Evolutionary conservation across 2,329 filamentous ascomycete genomes (phyloP), one percentile per base, ranked within the genome.

Genomic region (Ophiostoma populinum): DNA sequence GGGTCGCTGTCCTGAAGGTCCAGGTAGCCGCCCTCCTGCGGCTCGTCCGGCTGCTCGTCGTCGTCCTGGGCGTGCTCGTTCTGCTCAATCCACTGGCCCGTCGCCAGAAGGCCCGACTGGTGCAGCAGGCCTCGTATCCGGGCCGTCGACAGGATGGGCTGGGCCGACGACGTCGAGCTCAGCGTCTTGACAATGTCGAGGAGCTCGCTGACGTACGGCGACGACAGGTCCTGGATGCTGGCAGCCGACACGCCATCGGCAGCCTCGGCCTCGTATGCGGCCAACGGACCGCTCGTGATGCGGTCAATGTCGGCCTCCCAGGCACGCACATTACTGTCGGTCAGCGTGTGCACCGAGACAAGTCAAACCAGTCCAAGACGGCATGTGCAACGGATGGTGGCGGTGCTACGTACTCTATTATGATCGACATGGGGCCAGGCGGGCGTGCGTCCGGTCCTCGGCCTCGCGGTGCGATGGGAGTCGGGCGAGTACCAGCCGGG

Each of bases 171-270:
- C 2, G 72, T 72, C 4, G 76, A 71, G 15, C 80, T 86, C 11
- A 92, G 57, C 3, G 71, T 62, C 52, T 77, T 76, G 47, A 81
- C 70, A 36, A 85, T 68, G 38, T 58, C 60, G 44, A 85, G 67
- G 25, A 92, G 58, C 35, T 74, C 63, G 52, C 70, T 57, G 45
- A 76, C 57, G 34, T 70, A 58, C 18, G 66, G 62, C 15, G 63
- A 65, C 42, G 65, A 55, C 34, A 69, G 51, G 29, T 59, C 59
- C 34, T 56, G 56, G 26, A 58, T 48, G 25, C 49, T 50, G 34
- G 43, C 41, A 43, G 45, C 29, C 24, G 32, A 31, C 13, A 35
- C 37, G 17, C 24, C 15, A n/a, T 21, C 36, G 17, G 31, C 39
- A 5, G 38, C 36, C 3, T 30, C 36, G 10, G 31, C 30, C 15